phyloP scores from a whole-genome alignment of 371 early-diverging fungal species.

The Saksenaea vasiformis region DNA sequence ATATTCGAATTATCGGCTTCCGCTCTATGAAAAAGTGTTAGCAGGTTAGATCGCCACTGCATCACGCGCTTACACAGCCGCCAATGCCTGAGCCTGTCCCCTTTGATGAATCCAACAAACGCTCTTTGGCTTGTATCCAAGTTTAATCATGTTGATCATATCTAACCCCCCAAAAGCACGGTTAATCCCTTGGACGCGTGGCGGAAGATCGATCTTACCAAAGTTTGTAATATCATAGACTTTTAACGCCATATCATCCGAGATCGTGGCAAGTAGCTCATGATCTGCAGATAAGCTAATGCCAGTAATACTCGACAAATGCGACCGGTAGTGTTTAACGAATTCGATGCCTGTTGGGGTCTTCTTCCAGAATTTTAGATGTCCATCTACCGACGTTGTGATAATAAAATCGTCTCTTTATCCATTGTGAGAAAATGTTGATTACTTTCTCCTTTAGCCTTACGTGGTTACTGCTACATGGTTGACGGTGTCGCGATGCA shows the following conservation, averaged over 20 bases:
- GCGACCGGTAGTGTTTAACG: conserved; percentile 94
- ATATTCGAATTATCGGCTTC: conserved; percentile 73
- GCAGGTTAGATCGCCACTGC: not conserved
- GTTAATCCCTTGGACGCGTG: not conserved
- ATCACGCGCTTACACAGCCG: conserved; percentile 66
- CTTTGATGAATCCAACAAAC: conserved; percentile 88
- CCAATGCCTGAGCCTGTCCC: conserved; percentile 79
- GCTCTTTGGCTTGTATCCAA: conserved; percentile 73
- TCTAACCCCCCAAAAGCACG: conserved; percentile 51
- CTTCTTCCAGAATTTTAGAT: conserved; percentile 98
- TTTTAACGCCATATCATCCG: conserved; percentile 84
- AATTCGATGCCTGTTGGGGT: conserved; percentile 92
- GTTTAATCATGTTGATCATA: conserved; percentile 93
- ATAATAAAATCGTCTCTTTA: conserved; percentile 86
- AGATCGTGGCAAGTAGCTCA: conserved; percentile 78
- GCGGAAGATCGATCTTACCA: conserved; percentile 58
- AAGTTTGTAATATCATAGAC: conserved; percentile 95
- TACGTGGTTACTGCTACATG: conserved; percentile 76
- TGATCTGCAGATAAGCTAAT: conserved; percentile 78
- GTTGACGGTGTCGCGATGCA: conserved; percentile 92
- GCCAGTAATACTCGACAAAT: conserved; percentile 65
- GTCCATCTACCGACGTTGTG: conserved; percentile 94
- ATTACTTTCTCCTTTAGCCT: not conserved
- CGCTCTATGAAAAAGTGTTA: conserved; percentile 50
- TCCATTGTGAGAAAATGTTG: not conserved